phyloP scores from a whole-genome alignment of 1,139 yeast genomes.

The Candida freyschussii region DNA sequence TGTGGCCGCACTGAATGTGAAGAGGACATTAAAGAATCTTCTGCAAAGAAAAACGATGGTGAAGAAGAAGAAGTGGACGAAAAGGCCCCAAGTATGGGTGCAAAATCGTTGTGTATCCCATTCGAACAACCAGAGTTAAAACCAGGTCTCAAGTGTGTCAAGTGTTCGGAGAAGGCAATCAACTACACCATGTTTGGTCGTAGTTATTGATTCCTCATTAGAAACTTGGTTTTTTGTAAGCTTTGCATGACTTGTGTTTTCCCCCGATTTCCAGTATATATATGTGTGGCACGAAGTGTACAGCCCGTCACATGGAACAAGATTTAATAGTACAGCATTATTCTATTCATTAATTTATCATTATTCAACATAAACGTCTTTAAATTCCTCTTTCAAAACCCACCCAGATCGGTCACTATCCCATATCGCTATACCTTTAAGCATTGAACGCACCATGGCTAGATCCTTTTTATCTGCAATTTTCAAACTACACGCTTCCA shows the following conservation, averaged over 20 bases:
- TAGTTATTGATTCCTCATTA: slow-evolving; percentile 83
- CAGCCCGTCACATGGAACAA: no score
- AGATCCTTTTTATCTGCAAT: slow-evolving; percentile 53
- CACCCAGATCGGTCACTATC: slow-evolving; percentile 53
- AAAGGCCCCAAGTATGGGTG: slow-evolving; percentile 98
- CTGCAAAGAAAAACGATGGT: slow-evolving; percentile 73
- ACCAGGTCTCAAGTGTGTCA: slow-evolving; percentile 79
- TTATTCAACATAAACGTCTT: slow-evolving; percentile 1
- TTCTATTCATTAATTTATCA: neutral
- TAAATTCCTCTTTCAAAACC: slow-evolving; percentile 56
- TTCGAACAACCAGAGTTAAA: slow-evolving; percentile 82
- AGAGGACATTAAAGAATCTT: slow-evolving; percentile 91
- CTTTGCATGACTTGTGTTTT: no score
- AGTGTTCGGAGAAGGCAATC: slow-evolving; percentile 69
- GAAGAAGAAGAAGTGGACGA: slow-evolving; percentile 90
- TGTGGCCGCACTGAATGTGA: slow-evolving; percentile 94
- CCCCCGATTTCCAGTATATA: no score
- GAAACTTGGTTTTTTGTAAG: no score
- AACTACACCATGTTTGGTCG: slow-evolving; percentile 94
- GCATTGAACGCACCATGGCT: slow-evolving; percentile 59
- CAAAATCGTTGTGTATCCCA: slow-evolving; percentile 96
- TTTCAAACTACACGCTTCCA: slow-evolving; percentile 43
- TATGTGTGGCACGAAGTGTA: no score
- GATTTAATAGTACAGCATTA: no score
- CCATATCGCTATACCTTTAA: slow-evolving; percentile 70